Base-by-base conservation (phyloP, 176 grass and related monocot genomes). In the Areca catechu region DNA sequence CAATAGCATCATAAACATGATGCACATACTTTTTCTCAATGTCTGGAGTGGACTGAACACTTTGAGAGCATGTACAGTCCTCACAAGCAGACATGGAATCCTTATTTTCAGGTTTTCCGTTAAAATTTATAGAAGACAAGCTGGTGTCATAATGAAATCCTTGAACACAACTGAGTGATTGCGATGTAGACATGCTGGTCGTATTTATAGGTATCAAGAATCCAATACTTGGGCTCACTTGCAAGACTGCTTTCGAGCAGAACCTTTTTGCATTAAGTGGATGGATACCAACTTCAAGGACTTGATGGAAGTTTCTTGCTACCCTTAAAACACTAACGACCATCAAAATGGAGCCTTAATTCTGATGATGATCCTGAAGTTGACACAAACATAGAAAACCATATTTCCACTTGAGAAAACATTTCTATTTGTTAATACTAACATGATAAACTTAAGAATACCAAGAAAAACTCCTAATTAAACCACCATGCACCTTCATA, bases 11-110 rank as follows among this genome's bases (percentile, higher is more conserved):
- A 20, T 97, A 97, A 62, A 97, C 84, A 2, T 66, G 62, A 57
- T 91, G 86, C 61, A 97, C 83, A 48, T 91, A 91, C 55, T 77
- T 88, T 66, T 85, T 97, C 74, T 91, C 92, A 51, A 97, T 97
- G 66, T 91, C 81, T 10, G 92, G 86, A 4, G 87, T 97, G 53
- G 69, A 75, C 66, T 84, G 72, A 29, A 88, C 75, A n/a, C 55
- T 82, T 20, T 61, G 47, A 14, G 72, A 62, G 68, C 74, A 79
- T 6, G 7, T 49, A 57, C 1, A 25, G 48, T 55, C 60, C n/a
- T 56, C 79, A 52, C 62, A 48, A 20, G 57, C 7, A 48, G 68
- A 10, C 15, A 50, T 20, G 0, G 3, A 43, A 12, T 43, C 34
- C 6, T 43, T 43, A 43, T 1, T 43, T 43, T 43, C 34, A 43